These are phyloP conservation scores for Diaporthe citrichinensis DNA, from an alignment of 2,329 filamentous ascomycete species.

Conservation along the genomic window DNA sequence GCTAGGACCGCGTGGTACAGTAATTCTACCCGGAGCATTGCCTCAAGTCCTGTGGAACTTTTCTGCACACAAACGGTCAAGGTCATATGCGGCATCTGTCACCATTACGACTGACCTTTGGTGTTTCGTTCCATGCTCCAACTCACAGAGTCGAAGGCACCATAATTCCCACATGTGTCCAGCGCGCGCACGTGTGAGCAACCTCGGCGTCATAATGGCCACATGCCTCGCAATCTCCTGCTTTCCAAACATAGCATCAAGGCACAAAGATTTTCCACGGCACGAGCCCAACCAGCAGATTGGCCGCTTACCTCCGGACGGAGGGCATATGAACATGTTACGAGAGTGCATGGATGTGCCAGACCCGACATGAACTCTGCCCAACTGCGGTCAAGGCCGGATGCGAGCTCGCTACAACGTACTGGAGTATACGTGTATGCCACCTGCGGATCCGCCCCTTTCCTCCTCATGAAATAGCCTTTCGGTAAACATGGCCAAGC, in stretches of 20 bases:
- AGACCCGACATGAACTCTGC: not conserved
- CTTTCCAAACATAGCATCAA: not conserved
- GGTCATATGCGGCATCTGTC: not conserved
- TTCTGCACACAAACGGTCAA: not conserved
- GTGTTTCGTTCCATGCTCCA: not conserved
- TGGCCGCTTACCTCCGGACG: not conserved
- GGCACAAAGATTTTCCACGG: not conserved
- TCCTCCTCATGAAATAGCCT: not conserved
- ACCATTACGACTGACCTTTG: not conserved
- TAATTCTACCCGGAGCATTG: not conserved
- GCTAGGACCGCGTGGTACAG: not conserved
- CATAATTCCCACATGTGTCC: not conserved
- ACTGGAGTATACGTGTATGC: not conserved
- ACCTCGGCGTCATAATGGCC: not conserved
- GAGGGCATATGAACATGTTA: not conserved
- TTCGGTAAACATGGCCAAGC: conserved; percentile 14
- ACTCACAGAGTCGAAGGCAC: not conserved
- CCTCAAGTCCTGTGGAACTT: not conserved
- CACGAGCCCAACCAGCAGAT: too few species aligned
- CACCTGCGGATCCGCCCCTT: not conserved
- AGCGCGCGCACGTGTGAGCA: not conserved
- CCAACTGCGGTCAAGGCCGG: not conserved
- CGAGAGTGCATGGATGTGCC: not conserved
- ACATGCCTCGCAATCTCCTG: not conserved
- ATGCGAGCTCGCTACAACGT: not conserved